A percentile compares a stretch with the other conserved stretches of the same genome.
phyloP scores from a whole-genome alignment of 1,139 yeast genomes.

The Pichia sp. region DNA sequence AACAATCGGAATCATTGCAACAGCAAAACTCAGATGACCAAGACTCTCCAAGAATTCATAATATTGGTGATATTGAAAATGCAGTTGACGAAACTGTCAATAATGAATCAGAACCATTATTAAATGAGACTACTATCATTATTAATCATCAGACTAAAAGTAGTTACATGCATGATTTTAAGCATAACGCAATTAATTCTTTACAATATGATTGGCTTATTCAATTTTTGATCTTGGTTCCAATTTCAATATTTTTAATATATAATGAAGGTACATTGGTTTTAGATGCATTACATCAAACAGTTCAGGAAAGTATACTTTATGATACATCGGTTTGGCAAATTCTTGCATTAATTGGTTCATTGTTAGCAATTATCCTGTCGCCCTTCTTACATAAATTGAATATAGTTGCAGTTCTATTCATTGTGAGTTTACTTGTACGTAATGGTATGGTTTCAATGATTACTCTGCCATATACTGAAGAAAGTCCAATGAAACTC shows the following conservation, averaged over 20 bases:
- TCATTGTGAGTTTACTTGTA: slow-evolving; percentile 35
- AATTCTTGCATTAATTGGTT: slow-evolving; percentile 34
- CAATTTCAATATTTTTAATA: slow-evolving; percentile 50
- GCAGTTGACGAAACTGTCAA: neutral
- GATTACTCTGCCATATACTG: slow-evolving; percentile 47
- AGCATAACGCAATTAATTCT: slow-evolving; percentile 33
- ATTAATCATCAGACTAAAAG: slow-evolving; percentile 24
- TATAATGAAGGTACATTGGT: slow-evolving; percentile 47
- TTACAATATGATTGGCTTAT: slow-evolving; percentile 74
- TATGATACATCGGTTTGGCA: slow-evolving; percentile 45
- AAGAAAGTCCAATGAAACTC: slow-evolving; percentile 58
- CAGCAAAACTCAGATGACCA: neutral
- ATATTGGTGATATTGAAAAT: slow-evolving; percentile 4
- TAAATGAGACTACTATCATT: slow-evolving; percentile 26
- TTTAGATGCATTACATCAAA: slow-evolving; percentile 59
- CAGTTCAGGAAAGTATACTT: slow-evolving; percentile 56
- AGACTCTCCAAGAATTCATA: slow-evolving; percentile 4
- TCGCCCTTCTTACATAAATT: slow-evolving; percentile 69
- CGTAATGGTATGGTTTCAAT: slow-evolving; percentile 27
- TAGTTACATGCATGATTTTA: slow-evolving; percentile 22
- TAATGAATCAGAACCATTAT: slow-evolving; percentile 19
- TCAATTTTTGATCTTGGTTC: slow-evolving; percentile 63
- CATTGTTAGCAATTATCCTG: slow-evolving; percentile 48
- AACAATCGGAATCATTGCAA: neutral
- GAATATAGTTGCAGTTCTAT: slow-evolving; percentile 42